phyloP scores from a whole-genome alignment of 805 yeast genomes.

The Zygoascus flipseniorum region DNA sequence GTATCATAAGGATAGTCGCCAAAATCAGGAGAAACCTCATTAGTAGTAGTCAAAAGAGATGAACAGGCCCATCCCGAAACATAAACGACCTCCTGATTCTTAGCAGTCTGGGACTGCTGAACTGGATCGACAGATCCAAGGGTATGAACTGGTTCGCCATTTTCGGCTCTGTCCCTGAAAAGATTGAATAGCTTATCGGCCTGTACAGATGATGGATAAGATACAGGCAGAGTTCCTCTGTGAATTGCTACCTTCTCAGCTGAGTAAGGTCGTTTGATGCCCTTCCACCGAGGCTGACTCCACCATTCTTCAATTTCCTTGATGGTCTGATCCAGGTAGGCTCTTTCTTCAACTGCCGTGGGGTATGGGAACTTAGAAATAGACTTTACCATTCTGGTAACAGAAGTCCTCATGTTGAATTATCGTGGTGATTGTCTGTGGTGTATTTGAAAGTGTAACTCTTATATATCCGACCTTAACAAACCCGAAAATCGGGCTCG shows the following conservation, averaged over 20 bases:
- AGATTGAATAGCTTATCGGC: constrained; percentile 44
- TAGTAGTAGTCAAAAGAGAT: constrained; percentile 47
- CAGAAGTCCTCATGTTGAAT: background rate
- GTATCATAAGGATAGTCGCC: constrained; percentile 66
- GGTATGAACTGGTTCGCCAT: constrained; percentile 44
- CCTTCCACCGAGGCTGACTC: constrained; percentile 38
- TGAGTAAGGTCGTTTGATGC: constrained; percentile 42
- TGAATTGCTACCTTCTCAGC: constrained; percentile 45
- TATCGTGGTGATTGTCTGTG: background rate
- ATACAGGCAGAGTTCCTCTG: constrained; percentile 40
- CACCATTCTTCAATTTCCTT: constrained; percentile 42
- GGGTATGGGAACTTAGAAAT: constrained; percentile 33
- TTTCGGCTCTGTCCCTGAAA: constrained; percentile 33
- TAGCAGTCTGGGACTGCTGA: constrained; percentile 49
- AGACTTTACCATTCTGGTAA: constrained; percentile 6
- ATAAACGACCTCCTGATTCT: constrained; percentile 44
- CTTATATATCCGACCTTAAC: background rate
- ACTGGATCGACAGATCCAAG: constrained; percentile 57
- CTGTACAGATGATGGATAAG: constrained; percentile 42
- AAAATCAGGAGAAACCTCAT: constrained; percentile 57
- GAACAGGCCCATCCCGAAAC: constrained; percentile 60
- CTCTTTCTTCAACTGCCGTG: constrained; percentile 24
- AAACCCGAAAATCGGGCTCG: background rate
- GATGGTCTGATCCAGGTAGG: constrained; percentile 28
- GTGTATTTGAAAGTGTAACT: background rate